Percentiles rank a stretch among this genome's conserved stretches.
Conservation (phyloP, 2,329 filamentous ascomycete genomes). For the Mollisiaceae sp. region DNA sequence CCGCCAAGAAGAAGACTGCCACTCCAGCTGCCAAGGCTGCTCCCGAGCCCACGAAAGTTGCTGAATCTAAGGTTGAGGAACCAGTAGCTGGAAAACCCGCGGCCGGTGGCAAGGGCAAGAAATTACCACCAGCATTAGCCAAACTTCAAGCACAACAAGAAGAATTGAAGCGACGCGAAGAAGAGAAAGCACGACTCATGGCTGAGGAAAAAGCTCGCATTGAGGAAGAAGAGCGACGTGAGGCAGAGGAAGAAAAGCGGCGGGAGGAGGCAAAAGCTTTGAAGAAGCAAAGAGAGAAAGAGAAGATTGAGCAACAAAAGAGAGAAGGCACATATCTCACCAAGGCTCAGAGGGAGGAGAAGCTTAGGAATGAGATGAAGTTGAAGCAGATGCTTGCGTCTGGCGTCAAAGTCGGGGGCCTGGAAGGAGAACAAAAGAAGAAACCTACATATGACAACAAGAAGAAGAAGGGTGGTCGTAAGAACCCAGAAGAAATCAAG, state of each 20-base stretch:
- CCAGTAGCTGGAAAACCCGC: constrained; percentile 47
- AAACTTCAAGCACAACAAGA: constrained; percentile 84
- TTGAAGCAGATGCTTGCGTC: constrained; percentile 85
- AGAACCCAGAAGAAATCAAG: constrained; percentile 56
- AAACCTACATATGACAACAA: constrained; percentile 80
- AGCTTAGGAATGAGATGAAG: constrained; percentile 77
- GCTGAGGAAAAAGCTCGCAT: constrained; percentile 69
- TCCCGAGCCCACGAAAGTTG: constrained; percentile 60
- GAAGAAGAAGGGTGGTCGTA: constrained; percentile 72
- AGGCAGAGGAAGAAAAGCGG: constrained; percentile 70
- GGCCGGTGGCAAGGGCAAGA: constrained; percentile 81
- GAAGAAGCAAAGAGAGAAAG: constrained; percentile 87
- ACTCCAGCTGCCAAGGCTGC: constrained; percentile 59
- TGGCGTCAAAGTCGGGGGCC: constrained; percentile 72
- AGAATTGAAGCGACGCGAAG: constrained; percentile 67
- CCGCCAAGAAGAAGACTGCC: constrained; percentile 80
- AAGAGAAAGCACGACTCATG: constrained; percentile 62
- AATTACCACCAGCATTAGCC: constrained; percentile 76
- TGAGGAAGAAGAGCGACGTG: constrained; percentile 68
- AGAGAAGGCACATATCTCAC: constrained; percentile 87
- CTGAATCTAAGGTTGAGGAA: constrained; percentile 53
- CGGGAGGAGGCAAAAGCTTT: constrained; percentile 75
- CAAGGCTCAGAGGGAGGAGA: constrained; percentile 84
- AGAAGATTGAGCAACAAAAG: constrained; percentile 85
- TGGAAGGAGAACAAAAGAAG: constrained; percentile 58